A percentile compares a stretch with the other conserved stretches of the same genome.
Conservation (phyloP, 2,329 filamentous ascomycete species). For the Fusarium sacchari region DNA sequence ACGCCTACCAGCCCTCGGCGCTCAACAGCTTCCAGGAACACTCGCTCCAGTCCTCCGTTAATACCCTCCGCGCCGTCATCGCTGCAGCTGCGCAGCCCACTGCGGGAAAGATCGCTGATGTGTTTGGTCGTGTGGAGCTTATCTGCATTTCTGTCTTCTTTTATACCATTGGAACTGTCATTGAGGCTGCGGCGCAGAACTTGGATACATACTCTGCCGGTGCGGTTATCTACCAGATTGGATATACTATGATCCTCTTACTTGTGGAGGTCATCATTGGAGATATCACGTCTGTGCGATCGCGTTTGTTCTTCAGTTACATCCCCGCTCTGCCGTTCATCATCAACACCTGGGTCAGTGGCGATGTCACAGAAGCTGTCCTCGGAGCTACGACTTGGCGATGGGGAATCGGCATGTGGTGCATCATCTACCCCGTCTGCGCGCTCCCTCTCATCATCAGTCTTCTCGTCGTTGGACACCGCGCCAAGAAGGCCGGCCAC, state of each 20-base stretch:
- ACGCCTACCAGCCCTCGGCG: slow-evolving; percentile 65
- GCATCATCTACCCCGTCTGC: slow-evolving; percentile 69
- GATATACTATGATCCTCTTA: slow-evolving; percentile 70
- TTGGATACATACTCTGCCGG: slow-evolving; percentile 66
- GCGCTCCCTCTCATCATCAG: slow-evolving; percentile 65
- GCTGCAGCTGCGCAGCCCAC: slow-evolving; percentile 69
- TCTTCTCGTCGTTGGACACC: slow-evolving; percentile 60
- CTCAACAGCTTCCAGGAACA: slow-evolving; percentile 62
- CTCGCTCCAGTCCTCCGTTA: slow-evolving; percentile 67
- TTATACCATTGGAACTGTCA: slow-evolving; percentile 66
- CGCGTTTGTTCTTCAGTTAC: slow-evolving; percentile 72
- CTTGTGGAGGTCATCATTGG: slow-evolving; percentile 72
- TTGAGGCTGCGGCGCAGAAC: slow-evolving; percentile 62
- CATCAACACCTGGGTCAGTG: slow-evolving; percentile 73
- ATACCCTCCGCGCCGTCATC: slow-evolving; percentile 67
- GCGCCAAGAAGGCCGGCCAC: slow-evolving; percentile 62
- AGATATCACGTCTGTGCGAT: slow-evolving; percentile 70
- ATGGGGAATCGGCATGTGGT: slow-evolving; percentile 74
- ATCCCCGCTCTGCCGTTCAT: slow-evolving; percentile 69
- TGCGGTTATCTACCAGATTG: slow-evolving; percentile 69
- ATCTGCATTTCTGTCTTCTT: slow-evolving; percentile 68
- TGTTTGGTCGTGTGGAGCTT: slow-evolving; percentile 70
- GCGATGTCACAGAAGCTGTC: slow-evolving; percentile 63
- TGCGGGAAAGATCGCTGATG: slow-evolving; percentile 69
- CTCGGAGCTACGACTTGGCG: slow-evolving; percentile 62